A percentile compares a stretch with the other conserved stretches of the same genome.
phyloP scores from a whole-genome alignment of 345 rosid genomes.

The Eucalyptus melliodora region DNA sequence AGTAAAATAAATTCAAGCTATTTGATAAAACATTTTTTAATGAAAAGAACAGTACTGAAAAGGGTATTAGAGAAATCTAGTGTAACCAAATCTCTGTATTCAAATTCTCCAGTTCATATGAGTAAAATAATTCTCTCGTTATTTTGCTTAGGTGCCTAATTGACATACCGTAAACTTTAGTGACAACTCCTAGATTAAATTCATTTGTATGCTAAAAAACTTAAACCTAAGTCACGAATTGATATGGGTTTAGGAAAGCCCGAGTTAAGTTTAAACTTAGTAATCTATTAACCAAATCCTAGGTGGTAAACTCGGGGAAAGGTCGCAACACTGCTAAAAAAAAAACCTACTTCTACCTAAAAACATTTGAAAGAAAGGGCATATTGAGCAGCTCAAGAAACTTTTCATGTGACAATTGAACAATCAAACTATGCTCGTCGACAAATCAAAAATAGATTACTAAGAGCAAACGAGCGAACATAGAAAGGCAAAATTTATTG shows the following conservation, averaged over 20 bases:
- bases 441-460: background rate
- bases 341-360: background rate
- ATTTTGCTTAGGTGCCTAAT: too few species aligned
- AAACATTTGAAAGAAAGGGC: background rate
- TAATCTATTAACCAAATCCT: too few species aligned
- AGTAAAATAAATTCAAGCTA: too few species aligned
- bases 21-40: too few species aligned
- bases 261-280: accelerated
- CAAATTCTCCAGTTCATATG: too few species aligned
- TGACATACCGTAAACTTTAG: too few species aligned
- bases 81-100: too few species aligned
- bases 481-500: background rate
- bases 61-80: accelerated
- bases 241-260: accelerated
- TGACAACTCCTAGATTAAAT: too few species aligned
- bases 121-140: too few species aligned
- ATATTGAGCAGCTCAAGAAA: background rate
- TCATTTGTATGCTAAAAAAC: too few species aligned
- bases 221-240: too few species aligned
- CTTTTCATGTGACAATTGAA: background rate
- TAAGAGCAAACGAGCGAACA: background rate
- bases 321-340: accelerated
- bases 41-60: accelerated
- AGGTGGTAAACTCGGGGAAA: too few species aligned
- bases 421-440: background rate